Base-by-base conservation (phyloP, 1,139 yeast genomes). In the Suhomyces chickasaworum region DNA sequence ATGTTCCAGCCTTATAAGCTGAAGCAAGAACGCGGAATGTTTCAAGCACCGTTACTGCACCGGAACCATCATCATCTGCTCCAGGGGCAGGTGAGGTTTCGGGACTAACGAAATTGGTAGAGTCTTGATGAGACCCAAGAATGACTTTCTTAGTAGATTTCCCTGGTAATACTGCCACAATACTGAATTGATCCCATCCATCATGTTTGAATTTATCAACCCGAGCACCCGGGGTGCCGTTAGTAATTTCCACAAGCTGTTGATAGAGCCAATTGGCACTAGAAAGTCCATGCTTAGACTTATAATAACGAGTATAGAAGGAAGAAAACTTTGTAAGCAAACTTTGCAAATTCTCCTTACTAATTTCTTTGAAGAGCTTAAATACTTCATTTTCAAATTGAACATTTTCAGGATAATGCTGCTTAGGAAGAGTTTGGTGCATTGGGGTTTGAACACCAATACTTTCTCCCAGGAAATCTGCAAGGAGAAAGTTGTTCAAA, bases 11-110 rank as follows among this genome's bases (percentile, higher is more conserved):
- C 18, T 55, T 57, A 42, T 65, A 64, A 7, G 64, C 66, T 16
- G 68, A 71, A 16, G 78, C 65, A 35, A 87, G 68, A 8, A 87
- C 65, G 50, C 95, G 78, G 58, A 90, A 77, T 0, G 90, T 83
- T 63, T 90, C 96, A 45, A 89, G 67, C 37, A 79, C 78, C 3
- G 96, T 86, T 6, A 86, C 84, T 3, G 91, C 84, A 7, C 98
- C 98, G 3, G 93, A 83, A 1, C 96, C 96, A 63, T 91, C 89
- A 59, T 91, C 99, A 64, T 91, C 98, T 4, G 97, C 97, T 4
- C 98, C 99, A 1, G 98, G 98, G 0, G 97, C 90, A 37, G 81
- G 77, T 55, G 86, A 60, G 16, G 83, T 51, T 39, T 73, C 73
- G n/a, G 96, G 96, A 48, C 88, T 74, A 41, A 88, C 56, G 50